Conservation (phyloP, 1,139 yeast species). For the Magnusiomyces tetraspermus region DNA sequence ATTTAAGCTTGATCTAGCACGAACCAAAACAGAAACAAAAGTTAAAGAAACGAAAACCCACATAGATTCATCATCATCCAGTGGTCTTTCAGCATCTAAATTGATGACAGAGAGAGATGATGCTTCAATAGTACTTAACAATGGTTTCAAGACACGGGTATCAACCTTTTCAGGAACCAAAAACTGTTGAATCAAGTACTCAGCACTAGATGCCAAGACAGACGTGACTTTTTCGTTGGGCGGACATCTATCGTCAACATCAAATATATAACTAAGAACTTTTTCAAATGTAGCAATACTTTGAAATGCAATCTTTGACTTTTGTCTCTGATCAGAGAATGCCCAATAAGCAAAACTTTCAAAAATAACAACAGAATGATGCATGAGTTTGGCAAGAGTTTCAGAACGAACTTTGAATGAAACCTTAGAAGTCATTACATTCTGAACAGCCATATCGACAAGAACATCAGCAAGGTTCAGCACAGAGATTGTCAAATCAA, state of each 20-base stretch:
- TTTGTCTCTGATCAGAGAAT: conserved; percentile 47
- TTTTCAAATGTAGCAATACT: conserved; percentile 49
- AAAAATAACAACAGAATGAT: conserved; percentile 54
- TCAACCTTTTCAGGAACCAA: conserved; percentile 44
- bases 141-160: conserved; percentile 49
- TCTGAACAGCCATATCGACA: conserved; percentile 44
- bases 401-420: conserved; percentile 43
- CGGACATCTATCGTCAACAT: conserved; percentile 41
- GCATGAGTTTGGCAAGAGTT: conserved; percentile 47
- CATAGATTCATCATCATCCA: conserved; percentile 25
- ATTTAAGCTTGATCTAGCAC: conserved; percentile 45
- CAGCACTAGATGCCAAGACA: conserved; percentile 44
- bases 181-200: conserved; percentile 46
- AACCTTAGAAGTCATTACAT: conserved; percentile 27
- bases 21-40: conserved; percentile 40
- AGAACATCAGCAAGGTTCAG: conserved; percentile 47
- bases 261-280: conserved; percentile 47
- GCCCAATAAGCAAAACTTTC: conserved; percentile 70
- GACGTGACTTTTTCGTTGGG: conserved; percentile 40
- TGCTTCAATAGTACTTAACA: conserved; percentile 44
- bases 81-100: conserved; percentile 37
- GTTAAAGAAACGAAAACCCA: conserved; percentile 33
- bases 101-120: conserved; percentile 35
- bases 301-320: conserved; percentile 51
- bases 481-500: conserved; percentile 51